These are phyloP conservation scores for Ceratocystis variospora DNA, from an alignment of 2,329 filamentous ascomycete species.

Conservation along the genomic window DNA sequence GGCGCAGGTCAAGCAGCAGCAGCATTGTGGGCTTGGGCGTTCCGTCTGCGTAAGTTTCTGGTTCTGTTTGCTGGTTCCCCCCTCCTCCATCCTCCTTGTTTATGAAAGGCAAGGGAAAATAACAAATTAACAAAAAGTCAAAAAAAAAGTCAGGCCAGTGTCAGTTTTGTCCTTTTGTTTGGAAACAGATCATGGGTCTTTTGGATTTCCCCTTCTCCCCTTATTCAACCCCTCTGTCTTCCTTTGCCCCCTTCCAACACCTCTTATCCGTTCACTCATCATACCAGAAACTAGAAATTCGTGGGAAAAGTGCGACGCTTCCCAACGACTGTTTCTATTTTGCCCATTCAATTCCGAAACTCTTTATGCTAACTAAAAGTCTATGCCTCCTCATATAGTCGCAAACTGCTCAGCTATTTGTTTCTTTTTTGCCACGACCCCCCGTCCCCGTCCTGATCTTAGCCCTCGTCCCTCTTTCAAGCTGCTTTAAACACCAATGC, in stretches of 20 bases:
- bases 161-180: not conserved
- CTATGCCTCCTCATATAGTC: not conserved
- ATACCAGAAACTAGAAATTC: not conserved
- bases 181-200: conserved; percentile 1
- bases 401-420: not conserved
- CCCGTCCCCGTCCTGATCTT: not conserved
- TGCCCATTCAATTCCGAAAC: not conserved
- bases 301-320: not conserved
- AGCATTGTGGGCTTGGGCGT: not conserved
- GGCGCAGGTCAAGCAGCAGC: not conserved
- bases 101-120: not conserved
- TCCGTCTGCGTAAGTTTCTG: not conserved
- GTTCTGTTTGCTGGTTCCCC: not conserved
- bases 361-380: not conserved
- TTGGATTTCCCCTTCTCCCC: not conserved
- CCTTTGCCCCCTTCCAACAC: not conserved
- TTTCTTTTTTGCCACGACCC: conserved; percentile 5
- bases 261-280: not conserved
- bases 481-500: conserved; percentile 1
- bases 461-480: not conserved
- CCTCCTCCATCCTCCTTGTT: not conserved
- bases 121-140: not conserved
- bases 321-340: conserved; percentile 1
- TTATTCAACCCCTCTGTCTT: not conserved
- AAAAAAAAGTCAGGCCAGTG: not conserved